Evolutionary conservation across 305 asterid species (phyloP).

Genomic region (Solanum chacoense): DNA sequence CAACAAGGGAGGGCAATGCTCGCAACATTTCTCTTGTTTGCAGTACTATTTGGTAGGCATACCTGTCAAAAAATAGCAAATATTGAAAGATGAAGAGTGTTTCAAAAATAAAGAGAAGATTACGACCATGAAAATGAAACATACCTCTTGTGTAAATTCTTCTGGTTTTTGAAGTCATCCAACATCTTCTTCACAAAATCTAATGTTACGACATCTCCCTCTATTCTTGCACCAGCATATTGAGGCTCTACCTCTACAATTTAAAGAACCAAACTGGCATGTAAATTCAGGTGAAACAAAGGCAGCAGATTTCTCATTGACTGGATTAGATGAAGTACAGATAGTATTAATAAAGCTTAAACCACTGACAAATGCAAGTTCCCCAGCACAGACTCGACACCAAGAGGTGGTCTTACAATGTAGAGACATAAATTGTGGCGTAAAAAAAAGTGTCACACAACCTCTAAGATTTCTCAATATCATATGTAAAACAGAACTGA

Average conservation of each 20-base stretch:
- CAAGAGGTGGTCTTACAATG: background rate
- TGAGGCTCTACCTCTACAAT: constrained; percentile 78
- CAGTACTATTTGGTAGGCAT: constrained; percentile 87
- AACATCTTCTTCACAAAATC: constrained; percentile 88
- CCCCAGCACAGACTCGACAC: background rate
- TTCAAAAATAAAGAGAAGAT: background rate
- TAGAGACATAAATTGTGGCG: background rate
- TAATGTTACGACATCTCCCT: constrained; percentile 73
- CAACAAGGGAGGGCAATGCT: constrained; percentile 90
- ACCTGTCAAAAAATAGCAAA: constrained; percentile 32
- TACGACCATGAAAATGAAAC: background rate
- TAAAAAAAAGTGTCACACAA: background rate
- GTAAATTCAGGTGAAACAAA: constrained; percentile 8
- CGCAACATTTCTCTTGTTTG: constrained; percentile 61
- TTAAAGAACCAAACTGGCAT: constrained; percentile 21
- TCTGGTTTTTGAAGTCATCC: constrained; percentile 94
- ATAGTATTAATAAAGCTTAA: background rate
- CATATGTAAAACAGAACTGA: background rate
- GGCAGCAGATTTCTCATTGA: background rate
- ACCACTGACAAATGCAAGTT: constrained; percentile 2
- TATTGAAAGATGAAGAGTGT: background rate
- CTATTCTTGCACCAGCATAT: constrained; percentile 81
- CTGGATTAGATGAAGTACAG: background rate
- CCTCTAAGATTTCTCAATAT: background rate
- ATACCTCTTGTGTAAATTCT: constrained; percentile 77